Base-by-base conservation (phyloP, 352 stramenopile species). In the Globisporangium nagaii region DNA sequence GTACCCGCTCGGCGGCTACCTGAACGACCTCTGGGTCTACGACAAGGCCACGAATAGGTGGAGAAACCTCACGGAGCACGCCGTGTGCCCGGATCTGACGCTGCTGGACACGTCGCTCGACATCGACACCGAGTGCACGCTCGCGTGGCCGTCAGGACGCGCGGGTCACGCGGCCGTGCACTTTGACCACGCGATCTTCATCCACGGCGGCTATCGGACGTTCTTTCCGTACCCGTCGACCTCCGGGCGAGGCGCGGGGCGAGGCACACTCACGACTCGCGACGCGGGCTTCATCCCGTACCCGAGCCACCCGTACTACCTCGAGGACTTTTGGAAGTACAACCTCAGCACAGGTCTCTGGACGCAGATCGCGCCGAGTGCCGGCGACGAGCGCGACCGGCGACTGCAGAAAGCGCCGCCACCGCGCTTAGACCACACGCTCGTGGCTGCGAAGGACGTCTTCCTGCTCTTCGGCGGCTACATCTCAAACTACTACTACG, bases 211-310 rank as follows among this genome's bases (percentile, higher is more conserved):
- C 0, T 98, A 98, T 69, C 87, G 71, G 19, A 98, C 93, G 0
- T 98, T 97, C 68, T 98, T 97, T 56, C 95, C 96, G 15, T 99
- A 98, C 57, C 90, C 95, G 12, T 88, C 78, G 3, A 97, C 87
- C 10, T 85, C 87, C 25, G 74, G 85, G 36, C 54, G 71, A n/a
- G 94, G 94, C 35, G 85, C 83, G 20, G 85, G 83, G 13, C 64
- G 71, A 17, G 79, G 83, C 35, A 84, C 78, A 13, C 72, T 87
- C 6, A 69, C 67, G 17, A 62, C 67, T 25, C 65, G 75, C 34
- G 63, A 61, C 50, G 62, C 58, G 37, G 77, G 83, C 24, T 95
- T 91, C 55, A 89, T 78, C 8, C 93, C 95, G 25, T 98, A 94
- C 60, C 89, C 93, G 3, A 89, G 70, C 8, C 86, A 98, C 52